Percentiles rank a stretch among this genome's conserved stretches.
phyloP scores from a whole-genome alignment of 768 basidiomycete genomes.

The Boletus rubescentipes region DNA sequence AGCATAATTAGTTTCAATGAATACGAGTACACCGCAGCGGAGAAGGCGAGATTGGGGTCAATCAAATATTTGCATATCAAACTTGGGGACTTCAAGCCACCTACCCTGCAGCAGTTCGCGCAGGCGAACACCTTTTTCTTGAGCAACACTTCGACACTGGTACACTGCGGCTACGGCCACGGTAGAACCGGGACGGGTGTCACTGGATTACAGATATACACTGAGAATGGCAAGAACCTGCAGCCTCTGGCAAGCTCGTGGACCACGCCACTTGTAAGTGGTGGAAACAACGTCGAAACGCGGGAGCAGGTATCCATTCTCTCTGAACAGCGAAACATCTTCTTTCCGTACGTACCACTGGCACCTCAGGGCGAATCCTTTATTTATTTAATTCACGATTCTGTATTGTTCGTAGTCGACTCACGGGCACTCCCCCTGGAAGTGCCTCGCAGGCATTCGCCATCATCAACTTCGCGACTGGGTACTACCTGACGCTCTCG shows the following conservation, averaged over 20 bases:
- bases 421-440: not conserved
- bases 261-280: not conserved
- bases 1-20: slow-evolving; percentile 25
- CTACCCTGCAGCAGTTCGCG: slow-evolving; percentile 18
- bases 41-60: slow-evolving; percentile 4
- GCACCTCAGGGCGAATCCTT: not conserved
- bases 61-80: slow-evolving; percentile 21
- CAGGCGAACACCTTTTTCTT: slow-evolving; percentile 18
- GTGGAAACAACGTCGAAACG: slow-evolving; percentile 9
- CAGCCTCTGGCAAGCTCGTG: slow-evolving; percentile 2
- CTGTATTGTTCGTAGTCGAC: not conserved
- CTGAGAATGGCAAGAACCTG: not conserved
- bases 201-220: slow-evolving; percentile 6
- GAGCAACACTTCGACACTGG: slow-evolving; percentile 1
- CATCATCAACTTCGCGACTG: slow-evolving; percentile 9
- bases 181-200: slow-evolving; percentile 12
- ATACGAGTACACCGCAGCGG: slow-evolving; percentile 7
- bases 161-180: slow-evolving; percentile 15
- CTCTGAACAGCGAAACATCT: slow-evolving; percentile 1
- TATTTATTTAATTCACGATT: not conserved
- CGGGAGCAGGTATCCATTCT: slow-evolving; percentile 8
- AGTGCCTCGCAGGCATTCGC: not conserved
- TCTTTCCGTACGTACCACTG: slow-evolving; percentile 4
- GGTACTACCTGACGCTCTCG: slow-evolving; percentile 12
- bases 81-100: slow-evolving; percentile 21